Conservation (phyloP, 176 grass and related monocot species). For the Carex littledalei region DNA sequence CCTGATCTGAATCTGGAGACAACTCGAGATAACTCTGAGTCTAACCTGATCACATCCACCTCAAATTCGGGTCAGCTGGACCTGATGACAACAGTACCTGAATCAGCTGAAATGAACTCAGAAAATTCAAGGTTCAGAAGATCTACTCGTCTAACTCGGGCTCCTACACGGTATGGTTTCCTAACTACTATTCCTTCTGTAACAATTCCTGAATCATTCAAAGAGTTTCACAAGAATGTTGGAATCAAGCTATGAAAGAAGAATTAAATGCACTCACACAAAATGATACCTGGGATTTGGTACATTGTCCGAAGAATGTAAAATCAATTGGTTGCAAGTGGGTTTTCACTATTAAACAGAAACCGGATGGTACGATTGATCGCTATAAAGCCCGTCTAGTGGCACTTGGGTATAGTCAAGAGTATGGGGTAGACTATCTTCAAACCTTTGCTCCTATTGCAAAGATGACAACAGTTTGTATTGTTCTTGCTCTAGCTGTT, state of each 20-base stretch:
- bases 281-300: neutral
- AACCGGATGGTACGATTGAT: neutral
- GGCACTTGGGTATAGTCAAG: neutral
- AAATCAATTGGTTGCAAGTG: conserved; percentile 3
- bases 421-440: neutral
- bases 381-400: conserved; percentile 3
- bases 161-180: neutral
- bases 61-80: no score
- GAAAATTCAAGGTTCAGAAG: neutral
- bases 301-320: neutral
- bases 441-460: conserved; percentile 1
- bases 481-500: neutral
- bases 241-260: neutral
- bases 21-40: neutral
- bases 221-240: neutral
- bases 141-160: neutral
- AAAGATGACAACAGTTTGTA: neutral
- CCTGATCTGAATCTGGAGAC: neutral
- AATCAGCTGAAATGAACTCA: neutral
- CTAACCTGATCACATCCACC: neutral
- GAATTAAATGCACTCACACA: neutral
- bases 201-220: neutral
- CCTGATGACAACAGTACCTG: neutral
- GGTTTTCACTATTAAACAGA: neutral
- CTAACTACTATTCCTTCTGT: neutral